Base-by-base conservation (phyloP, 345 rosid species). In the Pelargonium nanum region DNA sequence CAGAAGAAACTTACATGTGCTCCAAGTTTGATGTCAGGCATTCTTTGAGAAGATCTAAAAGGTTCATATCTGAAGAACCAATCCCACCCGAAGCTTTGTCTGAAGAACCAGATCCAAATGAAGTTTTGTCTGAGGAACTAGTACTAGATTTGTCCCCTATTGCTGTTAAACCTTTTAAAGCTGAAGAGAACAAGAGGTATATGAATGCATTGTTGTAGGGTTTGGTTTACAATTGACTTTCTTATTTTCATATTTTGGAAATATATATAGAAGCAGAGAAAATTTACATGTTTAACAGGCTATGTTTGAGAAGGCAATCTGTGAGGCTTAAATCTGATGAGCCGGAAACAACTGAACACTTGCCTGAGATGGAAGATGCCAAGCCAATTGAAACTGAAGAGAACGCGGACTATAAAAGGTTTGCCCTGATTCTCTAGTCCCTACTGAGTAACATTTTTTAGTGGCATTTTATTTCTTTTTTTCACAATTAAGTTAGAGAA, bases 361-460 rank as follows among this genome's bases (percentile, higher is more conserved):
- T 40, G 48, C 10, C 15, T 40, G 48, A 40, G 15, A 40, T 40
- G 15, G 10, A 40, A 9, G 48, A 40, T 40, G 48, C 16, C 65
- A 65, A 58, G 56, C 57, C 66, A 65, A 50, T 59, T 56, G 75
- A 75, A 54, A 50, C 65, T 64, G 63, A 68, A 66, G 73, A 57
- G 66, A 55, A 60, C 30, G 54, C 59, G 57, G 75, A 72, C 17
- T 62, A 65, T 55, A 65, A 64, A 24, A 68, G 90, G 90, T 85
- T 57, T 59, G 69, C 61, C 55, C 48, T 40, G 53, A 25, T 53
- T 19, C 56, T 10, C 24, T 58, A 19, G 26, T 12, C 25, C 32
- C 26, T 17, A 61, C 59, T 69, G 21, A 40, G 59, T 52, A 64
- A 44, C 45, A 24, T 57, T 40, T 66, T 12, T 22, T 10, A 62